Evolutionary conservation across 805 yeast species (phyloP), one percentile per base, ranked within the genome.

Genomic region (Starmerella gropengiesseri): DNA sequence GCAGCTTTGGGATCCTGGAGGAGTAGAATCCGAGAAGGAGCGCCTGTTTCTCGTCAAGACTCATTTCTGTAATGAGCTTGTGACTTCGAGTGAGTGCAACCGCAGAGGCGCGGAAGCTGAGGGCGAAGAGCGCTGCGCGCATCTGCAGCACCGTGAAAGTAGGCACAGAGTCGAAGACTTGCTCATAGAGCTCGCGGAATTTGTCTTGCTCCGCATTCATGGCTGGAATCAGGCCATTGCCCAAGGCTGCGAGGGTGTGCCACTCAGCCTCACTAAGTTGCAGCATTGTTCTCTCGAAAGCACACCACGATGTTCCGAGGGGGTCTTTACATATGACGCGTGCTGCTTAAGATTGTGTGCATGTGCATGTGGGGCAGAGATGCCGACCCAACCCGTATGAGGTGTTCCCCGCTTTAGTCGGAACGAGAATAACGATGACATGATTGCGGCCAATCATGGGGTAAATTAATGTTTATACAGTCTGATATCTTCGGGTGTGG

Each of bases 21-120:
- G 58, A 58, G 27, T 65, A 55, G 75, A 74, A 69, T 5, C 60
- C 45, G 5, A 38, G 43, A 23, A 73, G 47, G 14, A 70, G 44
- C 2, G 40, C 46, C 35, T 56, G 63, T 16, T 65, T 54, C 47
- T 70, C 65, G 7, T 25, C 39, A 1, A 13, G 36, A 14, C 47
- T 21, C 60, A 58, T 55, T 17, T 57, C 58, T 21, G 53, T 41
- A 8, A 58, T 12, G 1, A 55, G 48, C 20, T 31, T 27, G 7
- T 44, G 43, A 16, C 55, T 46, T 11, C 45, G 42, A 7, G 60
- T 58, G 18, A 58, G 37, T 12, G 51, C 37, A 5, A 46, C 18
- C 1, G 60, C 57, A 2, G 55, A 22, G 5, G 49, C 49, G 11
- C 58, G 46, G 41, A 43, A 48, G 21, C 52, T 34, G 31, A 58